These are phyloP conservation scores for Solanum rostratum DNA, from an alignment of 257 asterid species.

Conservation along the genomic window DNA sequence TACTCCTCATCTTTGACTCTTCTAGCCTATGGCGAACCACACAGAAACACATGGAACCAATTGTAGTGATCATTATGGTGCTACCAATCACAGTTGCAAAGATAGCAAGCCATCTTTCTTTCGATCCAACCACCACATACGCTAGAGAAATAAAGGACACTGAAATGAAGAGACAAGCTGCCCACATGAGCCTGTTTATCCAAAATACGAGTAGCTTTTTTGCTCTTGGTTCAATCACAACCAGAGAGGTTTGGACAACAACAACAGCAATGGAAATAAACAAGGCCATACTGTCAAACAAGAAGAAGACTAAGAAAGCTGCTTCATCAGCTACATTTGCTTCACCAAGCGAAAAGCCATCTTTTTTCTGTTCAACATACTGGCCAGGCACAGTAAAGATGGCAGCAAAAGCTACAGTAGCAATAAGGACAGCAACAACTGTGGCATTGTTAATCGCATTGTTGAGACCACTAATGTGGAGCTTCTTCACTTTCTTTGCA, in stretches of 20 bases:
- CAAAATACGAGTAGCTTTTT: slow-evolving; percentile 81
- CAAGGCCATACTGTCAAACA: slow-evolving; percentile 72
- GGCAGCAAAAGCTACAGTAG: slow-evolving; percentile 93
- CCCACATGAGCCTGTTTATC: slow-evolving; percentile 97
- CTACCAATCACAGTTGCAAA: slow-evolving; percentile 69
- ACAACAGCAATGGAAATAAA: slow-evolving; percentile 91
- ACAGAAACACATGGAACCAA: slow-evolving; percentile 84
- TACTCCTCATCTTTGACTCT: slow-evolving; percentile 67
- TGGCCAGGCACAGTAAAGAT: slow-evolving; percentile 94
- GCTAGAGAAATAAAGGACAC: slow-evolving; percentile 72
- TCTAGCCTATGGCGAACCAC: slow-evolving; percentile 79
- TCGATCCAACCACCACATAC: slow-evolving; percentile 67
- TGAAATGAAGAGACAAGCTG: slow-evolving; percentile 85
- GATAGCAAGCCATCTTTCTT: slow-evolving; percentile 76
- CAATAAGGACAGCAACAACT: slow-evolving; percentile 86
- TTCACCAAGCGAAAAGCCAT: slow-evolving; percentile 51
- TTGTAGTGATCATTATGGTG: slow-evolving; percentile 71
- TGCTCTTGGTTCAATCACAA: slow-evolving; percentile 85
- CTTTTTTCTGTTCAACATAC: slow-evolving; percentile 33
- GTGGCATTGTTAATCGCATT: slow-evolving; percentile 89
- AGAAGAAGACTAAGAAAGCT: slow-evolving; percentile 69
- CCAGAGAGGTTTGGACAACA: slow-evolving; percentile 85
- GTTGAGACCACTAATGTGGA: slow-evolving; percentile 86
- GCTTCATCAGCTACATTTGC: slow-evolving; percentile 67
- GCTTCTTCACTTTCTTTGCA: slow-evolving; percentile 93